A percentile compares a stretch with the other conserved stretches of the same genome.
phyloP scores from a whole-genome alignment of 2,329 filamentous ascomycete genomes.

The Apiospora aurea region DNA sequence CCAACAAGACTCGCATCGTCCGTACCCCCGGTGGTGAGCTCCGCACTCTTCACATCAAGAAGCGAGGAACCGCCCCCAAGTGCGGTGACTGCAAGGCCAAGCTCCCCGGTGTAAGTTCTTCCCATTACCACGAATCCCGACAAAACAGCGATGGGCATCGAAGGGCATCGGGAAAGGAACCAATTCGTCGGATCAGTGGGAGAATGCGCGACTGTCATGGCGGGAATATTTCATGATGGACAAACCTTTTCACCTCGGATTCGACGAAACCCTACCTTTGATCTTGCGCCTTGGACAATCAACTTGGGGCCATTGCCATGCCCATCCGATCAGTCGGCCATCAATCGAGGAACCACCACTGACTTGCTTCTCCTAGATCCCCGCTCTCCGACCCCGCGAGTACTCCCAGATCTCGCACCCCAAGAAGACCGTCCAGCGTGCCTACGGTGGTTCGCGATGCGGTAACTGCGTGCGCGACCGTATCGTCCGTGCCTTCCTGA shows the following conservation, averaged over 20 bases:
- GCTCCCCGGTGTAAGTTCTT: constrained; percentile 89
- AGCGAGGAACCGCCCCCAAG: constrained; percentile 97
- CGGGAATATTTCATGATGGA: background rate
- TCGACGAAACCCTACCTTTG: constrained; percentile 1
- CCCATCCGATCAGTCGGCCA: background rate
- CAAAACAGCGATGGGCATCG: background rate
- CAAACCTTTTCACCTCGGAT: background rate
- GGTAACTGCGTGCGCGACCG: constrained; percentile 98
- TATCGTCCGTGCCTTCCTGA: constrained; percentile 97
- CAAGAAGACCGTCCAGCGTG: constrained; percentile 99
- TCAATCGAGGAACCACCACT: constrained; percentile 33
- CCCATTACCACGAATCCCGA: constrained; percentile 16
- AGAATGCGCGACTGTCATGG: constrained; percentile 16
- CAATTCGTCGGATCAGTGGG: background rate
- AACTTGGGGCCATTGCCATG: constrained; percentile 3
- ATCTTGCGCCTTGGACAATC: background rate
- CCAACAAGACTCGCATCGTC: constrained; percentile 94
- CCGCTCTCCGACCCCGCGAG: constrained; percentile 97
- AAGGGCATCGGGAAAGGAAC: background rate
- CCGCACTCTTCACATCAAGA: constrained; percentile 99
- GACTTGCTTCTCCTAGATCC: constrained; percentile 65
- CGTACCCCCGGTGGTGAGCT: constrained; percentile 97
- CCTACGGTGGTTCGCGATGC: constrained; percentile 98
- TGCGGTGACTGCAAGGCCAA: constrained; percentile 99
- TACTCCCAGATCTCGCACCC: constrained; percentile 97